Base-by-base conservation (phyloP, 108 stramenopile species). In the Nitzschia sp. region DNA sequence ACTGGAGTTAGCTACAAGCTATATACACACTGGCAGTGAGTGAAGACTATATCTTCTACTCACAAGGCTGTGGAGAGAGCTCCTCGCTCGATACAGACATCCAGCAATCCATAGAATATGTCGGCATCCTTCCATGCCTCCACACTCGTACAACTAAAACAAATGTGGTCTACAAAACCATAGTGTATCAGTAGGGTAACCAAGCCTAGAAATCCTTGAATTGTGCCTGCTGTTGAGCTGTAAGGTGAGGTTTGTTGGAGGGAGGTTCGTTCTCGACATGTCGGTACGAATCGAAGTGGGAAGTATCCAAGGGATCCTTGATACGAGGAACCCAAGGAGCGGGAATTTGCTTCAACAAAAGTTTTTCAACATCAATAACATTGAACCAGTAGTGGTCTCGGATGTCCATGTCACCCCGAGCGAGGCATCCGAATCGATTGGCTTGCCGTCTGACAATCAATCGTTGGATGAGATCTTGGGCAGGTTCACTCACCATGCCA, bases 281-380 rank as follows among this genome's bases (percentile, higher is more conserved):
- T 67, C 88, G 82, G 67, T 95, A 95, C n/a, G 96, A 91, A 67
- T 98, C 98, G 74, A 99, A 98, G 78, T 98, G 92, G 11, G 92
- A 92, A 6, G 97, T 92, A 74, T 99, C 98, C 60, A 97, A 67
- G 8, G 86, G 77, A 76, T 95, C 89, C 77, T 84, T 88, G 57
- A 98, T 93, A 26, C 82, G 70, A 8, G 99, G 99, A 40, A 95
- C 85, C 95, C 96, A 98, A 3, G 99, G 99, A 25, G 99, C 92
- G 24, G 86, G 80, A 67, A 97, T 80, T 67, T 90, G 82, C 77
- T 95, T 96, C 42, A 75, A 51, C 39, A 84, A 39, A 54, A 94
- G 83, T 67, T 90, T 94, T 20, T 93, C 94, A 48, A 89, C 92
- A 62, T 92, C 84, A 68, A 97, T 91, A 17, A 82, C 89, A 63